phyloP scores from a whole-genome alignment of 2,329 filamentous ascomycete species.

The Fusarium multiceps region DNA sequence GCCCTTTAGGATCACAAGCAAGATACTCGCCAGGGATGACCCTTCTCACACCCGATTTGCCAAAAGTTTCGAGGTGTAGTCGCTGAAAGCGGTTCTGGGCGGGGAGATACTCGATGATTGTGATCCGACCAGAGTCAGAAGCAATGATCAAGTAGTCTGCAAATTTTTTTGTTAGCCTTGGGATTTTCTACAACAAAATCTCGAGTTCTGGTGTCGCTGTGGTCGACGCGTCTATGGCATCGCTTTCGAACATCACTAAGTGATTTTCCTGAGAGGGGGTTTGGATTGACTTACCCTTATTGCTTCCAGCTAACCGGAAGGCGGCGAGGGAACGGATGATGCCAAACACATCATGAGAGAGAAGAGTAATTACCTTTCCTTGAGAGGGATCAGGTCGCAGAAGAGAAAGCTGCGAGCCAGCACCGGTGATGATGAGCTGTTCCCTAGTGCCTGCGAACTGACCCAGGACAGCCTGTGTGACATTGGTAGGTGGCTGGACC shows the following conservation, averaged over 20 bases:
- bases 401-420: slow-evolving; percentile 88
- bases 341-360: slow-evolving; percentile 95
- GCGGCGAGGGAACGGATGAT: slow-evolving; percentile 91
- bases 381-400: slow-evolving; percentile 86
- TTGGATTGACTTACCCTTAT: slow-evolving; percentile 81
- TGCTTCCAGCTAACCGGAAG: slow-evolving; percentile 92
- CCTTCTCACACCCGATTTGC: slow-evolving; percentile 93
- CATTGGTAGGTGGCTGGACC: slow-evolving; percentile 88
- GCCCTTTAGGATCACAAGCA: slow-evolving; percentile 92
- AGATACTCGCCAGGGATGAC: slow-evolving; percentile 97
- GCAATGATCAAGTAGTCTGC: slow-evolving; percentile 95
- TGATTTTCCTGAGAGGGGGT: slow-evolving; percentile 61
- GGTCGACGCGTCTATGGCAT: slow-evolving; percentile 42
- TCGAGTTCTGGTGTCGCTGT: slow-evolving; percentile 24
- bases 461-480: slow-evolving; percentile 90
- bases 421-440: slow-evolving; percentile 95
- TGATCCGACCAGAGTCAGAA: slow-evolving; percentile 94
- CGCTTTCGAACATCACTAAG: slow-evolving; percentile 70
- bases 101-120: slow-evolving; percentile 91
- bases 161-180: slow-evolving; percentile 43
- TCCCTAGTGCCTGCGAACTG: slow-evolving; percentile 97
- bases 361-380: slow-evolving; percentile 85
- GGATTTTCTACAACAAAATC: slow-evolving; percentile 46
- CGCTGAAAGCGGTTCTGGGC: slow-evolving; percentile 88
- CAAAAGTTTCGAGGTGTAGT: slow-evolving; percentile 96